Base-by-base conservation (phyloP, 345 rosid species). In the Xanthoceras sorbifolium region DNA sequence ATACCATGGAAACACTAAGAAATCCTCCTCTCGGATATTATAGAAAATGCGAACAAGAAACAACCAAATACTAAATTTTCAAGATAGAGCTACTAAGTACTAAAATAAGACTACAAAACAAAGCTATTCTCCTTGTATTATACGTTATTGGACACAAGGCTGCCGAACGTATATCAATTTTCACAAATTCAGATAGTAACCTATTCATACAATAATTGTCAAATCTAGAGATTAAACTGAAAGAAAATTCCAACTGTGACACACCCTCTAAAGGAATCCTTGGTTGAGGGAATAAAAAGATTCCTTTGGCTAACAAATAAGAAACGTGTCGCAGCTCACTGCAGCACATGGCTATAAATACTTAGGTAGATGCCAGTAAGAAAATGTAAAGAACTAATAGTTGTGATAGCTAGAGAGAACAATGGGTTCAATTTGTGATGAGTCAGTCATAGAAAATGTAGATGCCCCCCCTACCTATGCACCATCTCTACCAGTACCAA, bases 401-500 rank as follows among this genome's bases (percentile, higher is more conserved):
- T 52, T 44, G 34, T 36, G 64, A 52, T 9, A 34, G 48, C 32
- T 6, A 55, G 23, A 5, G 64, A 20, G 42, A 48, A 80, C 50
- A 57, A n/a, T 60, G 81, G 68, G 57, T 32, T 48, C 82, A 22
- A 48, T 14, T 11, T 23, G 28, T 23, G 64, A 69, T 69, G 75
- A 63, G 67, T 64, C 32, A 9, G 7, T 23, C 25, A 3, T 8
- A 26, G 78, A 68, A n/a, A 57, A 38, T 6, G 83, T 71, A 40
- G 77, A 69, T 2, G 69, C 60, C 0, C 81, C 60, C 0, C 81
- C 81, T 0, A 52, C 26, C 23, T 79, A 59, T 42, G 83, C 10
- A 0, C 67, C 81, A 52, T 82, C 79, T 17, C 5, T 84, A 17
- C 81, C 87, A 0, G 78, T 80, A 20, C 83, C 83, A 44, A 85